These are phyloP conservation scores for Talaromyces rugulosus DNA, from an alignment of 2,329 filamentous ascomycete species.

Conservation along the genomic window DNA sequence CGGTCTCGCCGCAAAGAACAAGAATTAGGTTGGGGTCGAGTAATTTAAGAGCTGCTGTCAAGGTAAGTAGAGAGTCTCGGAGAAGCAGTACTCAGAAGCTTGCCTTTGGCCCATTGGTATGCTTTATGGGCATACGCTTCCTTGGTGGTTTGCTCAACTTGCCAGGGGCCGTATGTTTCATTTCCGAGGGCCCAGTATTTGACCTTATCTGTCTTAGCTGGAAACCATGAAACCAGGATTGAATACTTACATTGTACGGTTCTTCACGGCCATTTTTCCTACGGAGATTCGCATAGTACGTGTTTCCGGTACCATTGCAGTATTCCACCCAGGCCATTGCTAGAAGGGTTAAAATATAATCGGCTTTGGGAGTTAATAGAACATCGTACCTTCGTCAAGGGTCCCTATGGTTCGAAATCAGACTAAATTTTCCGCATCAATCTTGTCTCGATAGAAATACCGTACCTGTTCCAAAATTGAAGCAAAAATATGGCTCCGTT, in stretches of 20 bases:
- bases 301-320: conserved; percentile 74
- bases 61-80: background rate
- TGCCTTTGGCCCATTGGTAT: conserved; percentile 56
- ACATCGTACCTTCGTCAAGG: conserved; percentile 46
- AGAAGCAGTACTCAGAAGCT: background rate
- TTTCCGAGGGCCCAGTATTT: conserved; percentile 87
- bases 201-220: conserved; percentile 35
- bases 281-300: conserved; percentile 76
- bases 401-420: conserved; percentile 26
- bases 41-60: conserved; percentile 36
- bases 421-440: background rate
- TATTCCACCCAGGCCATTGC: conserved; percentile 78
- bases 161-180: conserved; percentile 60
- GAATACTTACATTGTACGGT: conserved; percentile 60
- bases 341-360: conserved; percentile 18
- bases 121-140: conserved; percentile 57
- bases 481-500: conserved; percentile 72
- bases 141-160: conserved; percentile 57
- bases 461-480: conserved; percentile 76
- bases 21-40: conserved; percentile 62
- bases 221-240: background rate
- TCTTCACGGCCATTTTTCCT: conserved; percentile 69
- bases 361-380: background rate
- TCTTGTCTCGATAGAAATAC: background rate
- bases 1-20: conserved; percentile 71